Conservation (phyloP, 2,329 filamentous ascomycete species). For the Acarospora socialis region DNA sequence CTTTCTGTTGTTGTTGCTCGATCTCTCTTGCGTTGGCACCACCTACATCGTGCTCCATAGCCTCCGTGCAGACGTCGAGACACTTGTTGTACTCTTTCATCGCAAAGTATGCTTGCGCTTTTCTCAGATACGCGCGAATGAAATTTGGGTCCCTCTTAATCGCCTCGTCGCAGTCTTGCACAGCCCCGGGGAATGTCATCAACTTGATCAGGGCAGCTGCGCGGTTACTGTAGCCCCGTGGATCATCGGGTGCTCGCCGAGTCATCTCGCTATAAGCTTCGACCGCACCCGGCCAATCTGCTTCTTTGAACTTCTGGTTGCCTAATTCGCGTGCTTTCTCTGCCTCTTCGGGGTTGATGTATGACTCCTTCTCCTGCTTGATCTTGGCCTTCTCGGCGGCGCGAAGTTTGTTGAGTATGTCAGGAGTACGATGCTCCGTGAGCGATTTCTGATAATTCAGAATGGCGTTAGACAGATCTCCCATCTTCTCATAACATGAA, state of each 20-base stretch:
- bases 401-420: constrained; percentile 84
- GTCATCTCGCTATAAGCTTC: constrained; percentile 93
- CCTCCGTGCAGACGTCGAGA: constrained; percentile 75
- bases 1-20: constrained; percentile 87
- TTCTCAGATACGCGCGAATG: constrained; percentile 90
- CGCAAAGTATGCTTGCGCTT: constrained; percentile 86
- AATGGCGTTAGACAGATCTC: constrained; percentile 64
- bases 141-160: constrained; percentile 86
- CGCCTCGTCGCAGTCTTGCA: constrained; percentile 81
- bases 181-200: constrained; percentile 83
- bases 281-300: constrained; percentile 87
- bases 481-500: constrained; percentile 80
- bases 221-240: constrained; percentile 92
- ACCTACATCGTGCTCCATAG: constrained; percentile 59
- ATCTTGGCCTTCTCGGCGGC: constrained; percentile 76
- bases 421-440: constrained; percentile 91
- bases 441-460: constrained; percentile 86
- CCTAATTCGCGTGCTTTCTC: constrained; percentile 91
- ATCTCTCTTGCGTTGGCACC: constrained; percentile 83
- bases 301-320: constrained; percentile 93
- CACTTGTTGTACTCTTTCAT: constrained; percentile 98
- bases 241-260: constrained; percentile 84
- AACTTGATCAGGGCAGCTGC: constrained; percentile 95
- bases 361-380: constrained; percentile 60
- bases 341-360: constrained; percentile 80